Base-by-base conservation (phyloP, 139 green algal genomes). In the Chlorella sp. region DNA sequence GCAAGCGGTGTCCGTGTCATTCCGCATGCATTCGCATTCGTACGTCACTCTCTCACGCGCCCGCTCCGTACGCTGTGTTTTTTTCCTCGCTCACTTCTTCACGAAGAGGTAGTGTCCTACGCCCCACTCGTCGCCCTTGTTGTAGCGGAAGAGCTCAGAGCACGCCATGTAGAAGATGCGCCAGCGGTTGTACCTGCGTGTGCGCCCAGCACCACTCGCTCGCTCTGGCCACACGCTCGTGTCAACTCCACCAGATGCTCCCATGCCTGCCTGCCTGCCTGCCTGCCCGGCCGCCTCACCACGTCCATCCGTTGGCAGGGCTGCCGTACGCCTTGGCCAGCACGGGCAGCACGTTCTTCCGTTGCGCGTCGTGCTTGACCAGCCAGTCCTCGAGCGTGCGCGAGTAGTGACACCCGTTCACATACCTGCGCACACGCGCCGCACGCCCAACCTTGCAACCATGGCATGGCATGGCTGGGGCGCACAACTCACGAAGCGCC, bases 381-480 rank as follows among this genome's bases (percentile, higher is more conserved):
- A 99, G 88, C 95, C 95, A 99, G 20, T 75, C 88, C 76, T 96
- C 88, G 6, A 93, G 69, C 1, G 95, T 99, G 22, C 70, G 76
- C 2, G 66, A 83, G 84, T 99, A 99, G 85, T 99, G 89, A 0
- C 31, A 74, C 2, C 95, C 95, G 75, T 96, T 97, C 23, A 98
- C 71, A 23, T 88, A 93, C 91, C 91, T 85, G 69, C 51, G 35
- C n/a, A n/a, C n/a, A n/a, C n/a, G n/a, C n/a, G n/a, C n/a, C n/a
- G n/a, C n/a, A n/a, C n/a, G n/a, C n/a, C n/a, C n/a, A n/a, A n/a
- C n/a, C n/a, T n/a, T n/a, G n/a, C n/a, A n/a, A n/a, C n/a, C n/a
- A n/a, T n/a, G n/a, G n/a, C n/a, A n/a, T n/a, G n/a, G n/a, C n/a
- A n/a, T n/a, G n/a, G n/a, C n/a, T n/a, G n/a, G n/a, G n/a, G n/a